A percentile compares a stretch with the other conserved stretches of the same genome.
phyloP scores from a whole-genome alignment of 352 stramenopile genomes.

The Pythium grandisporangium region DNA sequence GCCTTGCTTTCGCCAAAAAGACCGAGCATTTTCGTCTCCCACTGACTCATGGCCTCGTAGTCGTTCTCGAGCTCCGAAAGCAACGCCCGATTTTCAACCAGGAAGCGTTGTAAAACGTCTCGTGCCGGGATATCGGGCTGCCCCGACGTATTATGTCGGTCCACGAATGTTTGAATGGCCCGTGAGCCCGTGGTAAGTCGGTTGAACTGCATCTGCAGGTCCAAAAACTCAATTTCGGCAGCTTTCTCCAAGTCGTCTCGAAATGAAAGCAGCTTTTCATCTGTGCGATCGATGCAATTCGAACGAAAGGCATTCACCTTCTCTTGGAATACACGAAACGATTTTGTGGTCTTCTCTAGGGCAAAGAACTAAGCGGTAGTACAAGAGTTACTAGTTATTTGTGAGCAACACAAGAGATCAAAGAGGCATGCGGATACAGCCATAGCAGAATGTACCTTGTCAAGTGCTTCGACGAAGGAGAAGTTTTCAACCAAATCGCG shows the following conservation, averaged over 20 bases:
- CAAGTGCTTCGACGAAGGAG: slow-evolving; percentile 38
- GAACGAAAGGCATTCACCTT: too few species aligned
- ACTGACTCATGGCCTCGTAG: slow-evolving; percentile 50
- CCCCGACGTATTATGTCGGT: slow-evolving; percentile 15
- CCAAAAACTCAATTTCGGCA: slow-evolving; percentile 35
- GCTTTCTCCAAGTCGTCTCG: slow-evolving; percentile 45
- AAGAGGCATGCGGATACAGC: too few species aligned
- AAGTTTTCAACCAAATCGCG: slow-evolving; percentile 65
- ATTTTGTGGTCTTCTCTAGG: slow-evolving; percentile 14
- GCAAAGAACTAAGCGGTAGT: slow-evolving; percentile 43
- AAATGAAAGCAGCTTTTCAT: slow-evolving; percentile 52
- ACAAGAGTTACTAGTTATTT: neutral
- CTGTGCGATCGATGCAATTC: too few species aligned
- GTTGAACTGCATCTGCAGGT: slow-evolving; percentile 60
- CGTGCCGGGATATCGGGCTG: slow-evolving; percentile 25
- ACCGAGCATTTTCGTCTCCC: slow-evolving; percentile 46
- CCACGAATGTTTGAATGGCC: slow-evolving; percentile 37
- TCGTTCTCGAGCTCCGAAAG: slow-evolving; percentile 45
- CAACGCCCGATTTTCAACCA: slow-evolving; percentile 21
- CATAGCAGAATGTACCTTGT: slow-evolving; percentile 31
- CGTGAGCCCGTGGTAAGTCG: slow-evolving; percentile 33
- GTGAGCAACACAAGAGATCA: too few species aligned
- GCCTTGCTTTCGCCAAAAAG: slow-evolving; percentile 65
- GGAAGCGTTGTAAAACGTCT: slow-evolving; percentile 42
- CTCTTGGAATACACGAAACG: slow-evolving; percentile 22